Evolutionary conservation across 371 early-diverging fungal species (phyloP), one percentile per base, ranked within the genome.

Genomic region (Nosema muscidifuracis): DNA sequence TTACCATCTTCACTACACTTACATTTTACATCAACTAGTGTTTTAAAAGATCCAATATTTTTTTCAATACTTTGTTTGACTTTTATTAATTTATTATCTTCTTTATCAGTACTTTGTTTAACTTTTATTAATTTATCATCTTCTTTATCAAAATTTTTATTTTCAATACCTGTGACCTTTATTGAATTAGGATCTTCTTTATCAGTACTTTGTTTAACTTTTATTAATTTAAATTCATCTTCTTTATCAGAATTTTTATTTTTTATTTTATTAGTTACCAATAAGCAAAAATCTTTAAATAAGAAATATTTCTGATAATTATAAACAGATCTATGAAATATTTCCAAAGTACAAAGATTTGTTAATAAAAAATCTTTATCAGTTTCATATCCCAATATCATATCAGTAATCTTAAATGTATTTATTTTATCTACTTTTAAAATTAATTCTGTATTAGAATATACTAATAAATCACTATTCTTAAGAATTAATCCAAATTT

Each of bases 351-450:
- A 31, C 7, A 22, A 9, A 75, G 15, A 40, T 69, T 53, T n/a
- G 51, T 20, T 9, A 78, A 36, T 10, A 31, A 13, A 28, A 69
- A 50, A 15, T 61, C 57, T 9, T 60, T 33, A n/a, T 68, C 65
- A n/a, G 64, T 70, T 12, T 64, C 34, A 58, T 78, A 78, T 18
- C 57, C 71, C n/a, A 67, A 10, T 61, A 61, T 55, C 13, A 67
- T 51, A 34, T 74, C 31, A 15, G 73, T 62, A 30, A 76, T 61
- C 15, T 31, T 42, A 61, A 68, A 71, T 18, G n/a, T 28, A 10
- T 65, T 50, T 13, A 80, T 71, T 31, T 67, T 65, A 22, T 64
- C 33, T 24, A 33, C 22, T 20, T 12, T 56, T 18, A 58, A 26
- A 1, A 47, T 34, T 13, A 74, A 30, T 20, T 42, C 44, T 6